Conservation (phyloP, 805 yeast genomes). For the Jamesozyma rosinii region DNA sequence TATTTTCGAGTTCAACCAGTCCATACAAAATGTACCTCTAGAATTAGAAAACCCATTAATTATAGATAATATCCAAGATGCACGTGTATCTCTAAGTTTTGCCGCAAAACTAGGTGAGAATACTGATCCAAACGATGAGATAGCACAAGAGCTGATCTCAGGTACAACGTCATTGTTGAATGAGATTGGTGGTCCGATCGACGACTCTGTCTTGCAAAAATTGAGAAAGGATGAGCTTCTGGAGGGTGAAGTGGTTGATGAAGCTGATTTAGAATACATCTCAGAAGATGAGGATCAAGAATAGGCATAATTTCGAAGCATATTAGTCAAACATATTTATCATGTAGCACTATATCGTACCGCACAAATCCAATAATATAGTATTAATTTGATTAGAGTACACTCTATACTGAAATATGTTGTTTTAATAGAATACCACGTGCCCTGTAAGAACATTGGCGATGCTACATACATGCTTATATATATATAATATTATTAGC, state of each 20-base stretch:
- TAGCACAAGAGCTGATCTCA: constrained; percentile 49
- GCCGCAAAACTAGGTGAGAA: constrained; percentile 39
- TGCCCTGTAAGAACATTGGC: too few species aligned
- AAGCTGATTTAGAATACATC: constrained; percentile 13
- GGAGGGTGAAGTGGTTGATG: constrained; percentile 30
- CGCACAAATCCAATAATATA: too few species aligned
- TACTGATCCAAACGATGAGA: constrained; percentile 33
- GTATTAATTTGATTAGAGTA: too few species aligned
- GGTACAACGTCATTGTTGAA: constrained; percentile 44
- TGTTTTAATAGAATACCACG: too few species aligned
- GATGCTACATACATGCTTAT: too few species aligned
- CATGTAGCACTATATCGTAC: too few species aligned
- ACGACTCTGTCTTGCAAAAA: constrained; percentile 30
- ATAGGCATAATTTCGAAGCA: too few species aligned
- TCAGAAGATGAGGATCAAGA: constrained; percentile 7
- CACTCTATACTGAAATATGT: too few species aligned
- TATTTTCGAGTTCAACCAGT: constrained; percentile 28
- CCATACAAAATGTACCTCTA: constrained; percentile 30
- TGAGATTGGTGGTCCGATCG: constrained; percentile 55
- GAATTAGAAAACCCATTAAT: constrained; percentile 32
- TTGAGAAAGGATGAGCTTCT: constrained; percentile 32
- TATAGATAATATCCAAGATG: constrained; percentile 25
- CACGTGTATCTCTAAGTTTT: constrained; percentile 33
- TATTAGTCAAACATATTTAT: too few species aligned
- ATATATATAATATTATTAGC: too few species aligned